A percentile compares a stretch with the other conserved stretches of the same genome.
phyloP scores from a whole-genome alignment of 176 grass and related monocot genomes.

The Oryza glumipatula region DNA sequence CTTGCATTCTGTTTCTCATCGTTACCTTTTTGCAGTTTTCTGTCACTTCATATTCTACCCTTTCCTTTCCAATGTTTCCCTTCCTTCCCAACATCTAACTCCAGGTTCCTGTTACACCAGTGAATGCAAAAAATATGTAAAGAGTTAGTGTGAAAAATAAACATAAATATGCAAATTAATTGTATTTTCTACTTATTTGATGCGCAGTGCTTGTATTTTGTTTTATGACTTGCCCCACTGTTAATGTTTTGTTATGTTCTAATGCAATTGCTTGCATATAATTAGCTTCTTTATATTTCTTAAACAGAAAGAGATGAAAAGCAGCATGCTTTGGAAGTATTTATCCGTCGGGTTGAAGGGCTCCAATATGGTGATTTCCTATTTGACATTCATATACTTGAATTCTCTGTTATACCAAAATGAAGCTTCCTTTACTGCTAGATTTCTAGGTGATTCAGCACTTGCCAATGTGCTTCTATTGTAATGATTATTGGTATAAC shows the following conservation, averaged over 20 bases:
- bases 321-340: constrained; percentile 39
- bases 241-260: background rate
- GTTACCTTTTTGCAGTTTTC: background rate
- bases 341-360: constrained; percentile 27
- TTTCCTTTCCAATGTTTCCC: background rate
- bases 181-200: background rate
- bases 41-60: background rate
- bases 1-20: background rate
- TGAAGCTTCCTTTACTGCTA: background rate
- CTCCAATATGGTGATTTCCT: constrained; percentile 44
- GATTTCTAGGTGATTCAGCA: background rate
- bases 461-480: background rate
- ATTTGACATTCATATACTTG: constrained; percentile 14
- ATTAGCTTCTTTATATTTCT: constrained; percentile 18
- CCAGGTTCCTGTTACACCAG: constrained; percentile 11
- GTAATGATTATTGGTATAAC: constrained; percentile 3
- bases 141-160: background rate
- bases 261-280: background rate
- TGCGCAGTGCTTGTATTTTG: background rate
- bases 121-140: background rate
- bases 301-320: constrained; percentile 49
- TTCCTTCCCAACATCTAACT: constrained; percentile 11
- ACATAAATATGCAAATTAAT: background rate
- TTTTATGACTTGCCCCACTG: constrained; percentile 3
- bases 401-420: background rate